phyloP scores from a whole-genome alignment of 306 rosid species.

The Malus orientalis region DNA sequence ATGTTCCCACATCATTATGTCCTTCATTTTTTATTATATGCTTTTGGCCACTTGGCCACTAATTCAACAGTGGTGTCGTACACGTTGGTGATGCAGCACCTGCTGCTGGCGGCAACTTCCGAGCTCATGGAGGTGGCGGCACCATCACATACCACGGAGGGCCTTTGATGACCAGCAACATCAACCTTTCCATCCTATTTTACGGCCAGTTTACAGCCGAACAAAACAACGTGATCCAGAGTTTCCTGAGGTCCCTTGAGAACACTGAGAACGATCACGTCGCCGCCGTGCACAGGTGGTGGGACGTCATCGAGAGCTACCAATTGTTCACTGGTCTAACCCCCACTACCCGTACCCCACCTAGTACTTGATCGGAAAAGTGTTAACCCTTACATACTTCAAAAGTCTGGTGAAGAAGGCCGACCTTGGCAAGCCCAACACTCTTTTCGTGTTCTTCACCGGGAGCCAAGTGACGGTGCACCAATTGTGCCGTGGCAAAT shows the following conservation, averaged over 20 bases:
- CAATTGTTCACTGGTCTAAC: background rate
- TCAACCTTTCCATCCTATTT: background rate
- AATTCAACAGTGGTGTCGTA: too few relatives aligned
- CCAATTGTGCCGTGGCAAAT: conserved; percentile 37
- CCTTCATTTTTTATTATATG: too few relatives aligned
- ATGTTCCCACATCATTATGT: too few relatives aligned
- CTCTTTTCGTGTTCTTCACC: conserved; percentile 24
- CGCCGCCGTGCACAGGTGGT: conserved; percentile 19
- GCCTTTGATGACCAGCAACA: background rate
- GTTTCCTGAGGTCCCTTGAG: background rate
- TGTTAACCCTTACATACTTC: conserved; percentile 37
- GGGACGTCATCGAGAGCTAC: conserved; percentile 43
- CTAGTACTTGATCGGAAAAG: conserved; percentile 30
- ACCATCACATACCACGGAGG: background rate
- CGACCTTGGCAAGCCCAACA: conserved; percentile 13
- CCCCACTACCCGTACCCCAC: background rate
- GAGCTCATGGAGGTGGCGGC: background rate
- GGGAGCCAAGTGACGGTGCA: conserved; percentile 31
- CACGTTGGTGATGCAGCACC: background rate
- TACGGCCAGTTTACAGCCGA: background rate
- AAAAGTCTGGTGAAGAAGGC: conserved; percentile 14
- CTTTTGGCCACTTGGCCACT: too few relatives aligned
- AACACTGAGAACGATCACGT: background rate
- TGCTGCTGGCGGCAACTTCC: background rate
- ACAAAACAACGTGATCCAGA: background rate